A percentile compares a stretch with the other conserved stretches of the same genome.
Evolutionary conservation across 108 stramenopile genomes (phyloP).

Genomic region (Cyclotella cryptica): DNA sequence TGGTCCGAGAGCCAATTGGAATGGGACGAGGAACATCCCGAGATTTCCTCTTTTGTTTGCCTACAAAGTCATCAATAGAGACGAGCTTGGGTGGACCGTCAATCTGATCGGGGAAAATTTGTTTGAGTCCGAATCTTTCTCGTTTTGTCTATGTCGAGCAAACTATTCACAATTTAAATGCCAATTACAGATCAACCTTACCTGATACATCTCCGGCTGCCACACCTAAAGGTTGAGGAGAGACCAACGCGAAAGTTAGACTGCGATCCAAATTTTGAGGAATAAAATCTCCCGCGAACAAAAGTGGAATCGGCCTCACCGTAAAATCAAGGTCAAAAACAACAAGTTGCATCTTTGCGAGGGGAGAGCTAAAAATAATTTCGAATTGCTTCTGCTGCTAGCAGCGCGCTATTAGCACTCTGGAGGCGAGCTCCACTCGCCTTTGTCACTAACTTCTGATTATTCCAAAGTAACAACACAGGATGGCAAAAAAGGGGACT

Average conservation of each 20-base stretch:
- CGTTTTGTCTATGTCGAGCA: neutral
- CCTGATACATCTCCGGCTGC: slow-evolving; percentile 17
- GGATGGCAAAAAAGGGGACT: too few relatives aligned
- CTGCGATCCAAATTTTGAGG: neutral
- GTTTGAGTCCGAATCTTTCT: neutral
- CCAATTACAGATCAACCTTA: neutral
- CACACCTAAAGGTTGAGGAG: neutral
- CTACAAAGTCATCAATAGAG: slow-evolving; percentile 20
- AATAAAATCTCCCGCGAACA: too few relatives aligned
- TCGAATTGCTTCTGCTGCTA: neutral
- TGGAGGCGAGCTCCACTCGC: too few relatives aligned
- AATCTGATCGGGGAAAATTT: slow-evolving; percentile 63
- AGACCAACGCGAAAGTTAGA: neutral
- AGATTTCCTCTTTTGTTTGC: slow-evolving; percentile 40
- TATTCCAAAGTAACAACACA: too few relatives aligned
- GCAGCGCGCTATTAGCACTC: too few relatives aligned
- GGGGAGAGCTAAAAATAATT: neutral
- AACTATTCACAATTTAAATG: neutral
- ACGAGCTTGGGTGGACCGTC: slow-evolving; percentile 41
- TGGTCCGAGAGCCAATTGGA: slow-evolving; percentile 24
- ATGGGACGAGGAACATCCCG: slow-evolving; percentile 5
- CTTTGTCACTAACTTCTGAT: too few relatives aligned
- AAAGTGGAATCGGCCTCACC: slow-evolving; percentile 3
- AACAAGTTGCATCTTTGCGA: slow-evolving; percentile 47
- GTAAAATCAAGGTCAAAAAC: slow-evolving; percentile 74